These are phyloP conservation scores for Nitzschia sp. DNA, from an alignment of 108 stramenopile genomes.

Conservation along the genomic window DNA sequence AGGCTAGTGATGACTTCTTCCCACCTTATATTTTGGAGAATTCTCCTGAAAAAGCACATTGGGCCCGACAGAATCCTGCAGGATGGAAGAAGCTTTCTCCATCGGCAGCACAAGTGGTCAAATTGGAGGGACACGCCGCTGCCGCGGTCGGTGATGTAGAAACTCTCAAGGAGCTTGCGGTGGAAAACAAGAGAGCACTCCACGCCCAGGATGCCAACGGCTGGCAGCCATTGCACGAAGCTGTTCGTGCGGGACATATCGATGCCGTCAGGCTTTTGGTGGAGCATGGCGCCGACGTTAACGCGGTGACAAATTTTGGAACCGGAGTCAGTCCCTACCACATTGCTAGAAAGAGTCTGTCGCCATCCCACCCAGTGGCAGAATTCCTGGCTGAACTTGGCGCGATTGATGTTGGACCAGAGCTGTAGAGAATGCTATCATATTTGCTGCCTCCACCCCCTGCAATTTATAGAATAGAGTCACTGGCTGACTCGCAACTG, in stretches of 20 bases:
- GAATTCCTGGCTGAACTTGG: constrained; percentile 37
- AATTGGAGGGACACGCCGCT: constrained; percentile 55
- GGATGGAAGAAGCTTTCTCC: constrained; percentile 55
- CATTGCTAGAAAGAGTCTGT: constrained; percentile 29
- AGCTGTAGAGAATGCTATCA: constrained; percentile 17
- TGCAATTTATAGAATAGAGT: not conserved
- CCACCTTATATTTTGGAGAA: constrained; percentile 55
- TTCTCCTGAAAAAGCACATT: constrained; percentile 55
- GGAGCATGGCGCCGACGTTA: constrained; percentile 62
- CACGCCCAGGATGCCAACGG: constrained; percentile 50
- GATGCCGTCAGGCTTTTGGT: constrained; percentile 57
- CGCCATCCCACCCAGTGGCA: constrained; percentile 37
- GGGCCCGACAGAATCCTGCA: constrained; percentile 47
- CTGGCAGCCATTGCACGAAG: constrained; percentile 67
- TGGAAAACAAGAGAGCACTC: constrained; percentile 30
- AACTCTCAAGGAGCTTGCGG: constrained; percentile 24
- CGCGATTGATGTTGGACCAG: constrained; percentile 56
- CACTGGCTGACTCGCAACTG: not conserved
- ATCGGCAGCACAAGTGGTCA: constrained; percentile 36
- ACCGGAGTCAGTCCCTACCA: constrained; percentile 34
- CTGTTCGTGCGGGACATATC: constrained; percentile 54
- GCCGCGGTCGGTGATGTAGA: constrained; percentile 59
- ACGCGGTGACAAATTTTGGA: constrained; percentile 44
- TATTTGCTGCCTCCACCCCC: too few species aligned
- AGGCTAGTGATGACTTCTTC: constrained; percentile 40